These are phyloP conservation scores for Trametes villosa DNA, from an alignment of 768 basidiomycete genomes.

Conservation along the genomic window DNA sequence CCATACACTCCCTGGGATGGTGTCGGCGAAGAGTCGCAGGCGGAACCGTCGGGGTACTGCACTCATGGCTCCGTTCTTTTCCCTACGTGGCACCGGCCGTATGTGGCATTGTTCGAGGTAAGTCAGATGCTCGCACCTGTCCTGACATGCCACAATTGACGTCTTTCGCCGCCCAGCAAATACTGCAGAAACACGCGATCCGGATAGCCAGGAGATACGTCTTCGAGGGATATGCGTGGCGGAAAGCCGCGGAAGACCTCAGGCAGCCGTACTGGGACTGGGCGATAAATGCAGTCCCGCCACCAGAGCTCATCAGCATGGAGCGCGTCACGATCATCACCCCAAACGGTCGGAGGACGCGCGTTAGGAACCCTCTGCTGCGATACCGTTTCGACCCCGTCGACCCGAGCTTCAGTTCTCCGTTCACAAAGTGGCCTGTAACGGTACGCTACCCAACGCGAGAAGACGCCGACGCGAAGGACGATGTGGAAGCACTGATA, in stretches of 20 bases:
- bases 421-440: constrained; percentile 20
- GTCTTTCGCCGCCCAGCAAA: constrained; percentile 45
- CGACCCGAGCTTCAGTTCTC: constrained; percentile 18
- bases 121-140: constrained; percentile 43
- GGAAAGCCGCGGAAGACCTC: constrained; percentile 39
- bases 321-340: constrained; percentile 14
- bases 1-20: constrained; percentile 52
- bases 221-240: constrained; percentile 32
- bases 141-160: not conserved
- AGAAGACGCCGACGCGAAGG: constrained; percentile 8
- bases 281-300: constrained; percentile 36
- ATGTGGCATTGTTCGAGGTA: constrained; percentile 55
- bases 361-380: constrained; percentile 22
- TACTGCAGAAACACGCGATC: constrained; percentile 44
- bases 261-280: constrained; percentile 58
- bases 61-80: constrained; percentile 57
- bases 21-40: constrained; percentile 39
- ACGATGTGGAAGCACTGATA: constrained; percentile 9
- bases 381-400: constrained; percentile 18
- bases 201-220: constrained; percentile 48
- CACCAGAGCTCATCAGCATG: constrained; percentile 14
- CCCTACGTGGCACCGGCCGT: constrained; percentile 62
- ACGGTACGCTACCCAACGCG: constrained; percentile 22
- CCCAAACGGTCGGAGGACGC: constrained; percentile 5
- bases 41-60: constrained; percentile 53